Conservation (phyloP, 1,284 basidiomycete species). For the Cutaneotrichosporon dermatis region DNA sequence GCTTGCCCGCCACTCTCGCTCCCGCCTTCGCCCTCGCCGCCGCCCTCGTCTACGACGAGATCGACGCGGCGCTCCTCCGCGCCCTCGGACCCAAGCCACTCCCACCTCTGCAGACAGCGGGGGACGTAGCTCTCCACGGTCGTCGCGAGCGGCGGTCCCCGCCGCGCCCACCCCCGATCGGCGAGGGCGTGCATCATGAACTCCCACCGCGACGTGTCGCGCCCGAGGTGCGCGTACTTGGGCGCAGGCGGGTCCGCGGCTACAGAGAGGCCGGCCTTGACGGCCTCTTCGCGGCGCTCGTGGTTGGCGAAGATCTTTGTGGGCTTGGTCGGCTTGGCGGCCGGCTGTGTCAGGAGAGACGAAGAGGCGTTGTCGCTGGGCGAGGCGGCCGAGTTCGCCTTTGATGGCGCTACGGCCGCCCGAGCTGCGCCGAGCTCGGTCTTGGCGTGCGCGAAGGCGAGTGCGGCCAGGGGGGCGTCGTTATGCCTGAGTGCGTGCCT, state of each 20-base stretch:
- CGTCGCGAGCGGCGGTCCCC: background rate
- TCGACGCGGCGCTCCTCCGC: background rate
- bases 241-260: background rate
- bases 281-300: background rate
- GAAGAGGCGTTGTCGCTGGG: background rate
- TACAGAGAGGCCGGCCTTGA: background rate
- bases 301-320: background rate
- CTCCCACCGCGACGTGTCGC: slow-evolving; percentile 8
- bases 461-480: slow-evolving; percentile 4
- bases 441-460: slow-evolving; percentile 1
- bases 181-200: background rate
- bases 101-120: background rate
- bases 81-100: background rate
- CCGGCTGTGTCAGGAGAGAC: background rate
- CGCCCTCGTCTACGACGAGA: background rate
- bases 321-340: background rate
- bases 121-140: background rate
- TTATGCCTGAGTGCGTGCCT: slow-evolving; percentile 9
- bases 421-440: slow-evolving; percentile 4
- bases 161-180: slow-evolving; percentile 9
- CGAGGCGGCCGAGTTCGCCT: no score
- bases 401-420: background rate
- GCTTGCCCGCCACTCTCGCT: background rate
- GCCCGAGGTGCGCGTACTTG: slow-evolving; percentile 5
- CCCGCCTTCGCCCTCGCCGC: background rate